Percentiles rank a stretch among this genome's conserved stretches.
Evolutionary conservation across 768 basidiomycete genomes (phyloP).

Genomic region (Serendipita sp.): DNA sequence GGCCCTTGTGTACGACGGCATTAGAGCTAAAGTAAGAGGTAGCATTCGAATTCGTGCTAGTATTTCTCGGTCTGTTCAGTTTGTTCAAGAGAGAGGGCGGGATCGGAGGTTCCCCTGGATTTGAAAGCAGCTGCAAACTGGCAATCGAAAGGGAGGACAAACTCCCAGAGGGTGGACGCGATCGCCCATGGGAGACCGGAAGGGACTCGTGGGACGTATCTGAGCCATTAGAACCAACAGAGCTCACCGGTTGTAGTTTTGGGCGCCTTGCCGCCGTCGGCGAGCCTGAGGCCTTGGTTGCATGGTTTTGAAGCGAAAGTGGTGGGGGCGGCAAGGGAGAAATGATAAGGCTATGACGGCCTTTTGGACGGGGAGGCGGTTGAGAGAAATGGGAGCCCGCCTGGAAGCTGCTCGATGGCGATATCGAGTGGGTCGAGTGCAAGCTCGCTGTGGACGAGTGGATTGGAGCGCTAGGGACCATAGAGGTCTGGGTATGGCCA

Average conservation of each 20-base stretch:
- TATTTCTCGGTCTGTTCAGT: neutral
- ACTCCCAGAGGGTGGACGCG: neutral
- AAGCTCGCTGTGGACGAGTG: neutral
- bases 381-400: neutral
- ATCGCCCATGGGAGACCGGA: neutral
- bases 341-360: neutral
- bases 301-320: neutral
- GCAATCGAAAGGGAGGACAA: neutral
- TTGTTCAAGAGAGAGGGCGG: neutral
- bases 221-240: neutral
- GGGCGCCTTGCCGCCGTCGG: neutral
- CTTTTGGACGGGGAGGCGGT: neutral
- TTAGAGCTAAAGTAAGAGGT: neutral
- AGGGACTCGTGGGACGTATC: neutral
- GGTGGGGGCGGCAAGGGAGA: neutral
- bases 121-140: neutral
- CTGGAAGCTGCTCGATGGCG: neutral
- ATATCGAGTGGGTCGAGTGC: neutral
- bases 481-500: neutral
- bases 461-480: neutral
- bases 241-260: neutral
- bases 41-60: neutral
- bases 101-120: neutral
- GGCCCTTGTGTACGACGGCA: neutral
- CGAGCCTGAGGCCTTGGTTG: neutral